Evolutionary conservation across 2,329 filamentous ascomycete species (phyloP).

Genomic region (Dothideomycetes sp.): DNA sequence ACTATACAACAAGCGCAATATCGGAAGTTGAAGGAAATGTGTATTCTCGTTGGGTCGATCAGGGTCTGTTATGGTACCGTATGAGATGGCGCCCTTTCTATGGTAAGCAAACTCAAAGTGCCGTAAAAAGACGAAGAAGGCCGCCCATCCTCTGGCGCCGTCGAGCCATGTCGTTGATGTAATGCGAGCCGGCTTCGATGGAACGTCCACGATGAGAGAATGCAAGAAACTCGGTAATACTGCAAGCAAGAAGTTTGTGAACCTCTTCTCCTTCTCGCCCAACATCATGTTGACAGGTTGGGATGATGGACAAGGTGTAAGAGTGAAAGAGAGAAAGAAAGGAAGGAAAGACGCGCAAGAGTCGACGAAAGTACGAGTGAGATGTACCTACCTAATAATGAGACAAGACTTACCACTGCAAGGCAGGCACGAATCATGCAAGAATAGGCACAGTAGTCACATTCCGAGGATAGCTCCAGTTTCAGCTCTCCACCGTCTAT

Average conservation of each 20-base stretch:
- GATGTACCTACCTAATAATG: no score
- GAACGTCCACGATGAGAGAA: not conserved
- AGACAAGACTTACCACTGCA: no score
- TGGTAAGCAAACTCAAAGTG: conserved; percentile 39
- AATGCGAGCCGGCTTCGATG: not conserved
- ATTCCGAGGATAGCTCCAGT: no score
- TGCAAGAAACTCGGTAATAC: conserved; percentile 12
- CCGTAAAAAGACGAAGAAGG: conserved; percentile 56
- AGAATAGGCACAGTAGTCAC: no score
- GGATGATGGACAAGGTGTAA: not conserved
- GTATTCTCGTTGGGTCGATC: conserved; percentile 38
- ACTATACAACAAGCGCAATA: conserved; percentile 46
- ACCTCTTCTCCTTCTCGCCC: conserved; percentile 5
- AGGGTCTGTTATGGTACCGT: conserved; percentile 13
- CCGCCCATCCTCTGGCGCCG: conserved; percentile 57
- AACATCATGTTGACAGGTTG: not conserved
- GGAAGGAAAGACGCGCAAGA: conserved; percentile 3
- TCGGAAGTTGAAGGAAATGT: conserved; percentile 39
- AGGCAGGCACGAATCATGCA: no score
- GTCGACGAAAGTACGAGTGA: no score
- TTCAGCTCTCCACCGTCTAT: no score
- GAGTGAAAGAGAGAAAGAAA: not conserved
- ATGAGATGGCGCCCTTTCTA: conserved; percentile 10
- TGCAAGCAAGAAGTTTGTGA: conserved; percentile 7
- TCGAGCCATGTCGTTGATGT: conserved; percentile 51